Evolutionary conservation across 805 yeast species (phyloP).

Genomic region (Saccharomycopsis amapae): DNA sequence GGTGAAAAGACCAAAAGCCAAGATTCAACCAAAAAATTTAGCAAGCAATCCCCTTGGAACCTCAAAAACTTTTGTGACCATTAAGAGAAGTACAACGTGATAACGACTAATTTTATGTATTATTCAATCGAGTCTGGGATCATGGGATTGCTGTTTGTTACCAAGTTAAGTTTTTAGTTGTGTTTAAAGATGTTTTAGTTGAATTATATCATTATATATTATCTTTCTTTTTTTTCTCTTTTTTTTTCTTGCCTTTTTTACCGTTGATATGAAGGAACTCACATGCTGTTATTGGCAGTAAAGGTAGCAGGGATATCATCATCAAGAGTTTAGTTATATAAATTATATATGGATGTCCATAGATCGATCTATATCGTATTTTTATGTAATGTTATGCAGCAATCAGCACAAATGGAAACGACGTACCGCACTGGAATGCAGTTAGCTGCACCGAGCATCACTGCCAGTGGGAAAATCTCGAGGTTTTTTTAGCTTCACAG

Average conservation of each 20-base stretch:
- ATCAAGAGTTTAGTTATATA: too few relatives aligned
- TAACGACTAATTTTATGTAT: constrained; percentile 46
- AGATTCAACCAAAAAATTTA: constrained; percentile 38
- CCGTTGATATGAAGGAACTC: too few relatives aligned
- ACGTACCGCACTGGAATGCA: too few relatives aligned
- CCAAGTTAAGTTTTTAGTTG: neutral
- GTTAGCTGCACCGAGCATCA: too few relatives aligned
- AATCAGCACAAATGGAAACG: too few relatives aligned
- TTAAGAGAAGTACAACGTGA: constrained; percentile 34
- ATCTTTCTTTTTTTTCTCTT: neutral
- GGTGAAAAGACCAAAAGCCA: neutral
- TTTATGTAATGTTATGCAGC: too few relatives aligned
- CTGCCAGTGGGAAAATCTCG: too few relatives aligned
- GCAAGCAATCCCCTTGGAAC: constrained; percentile 68
- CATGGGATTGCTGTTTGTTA: neutral
- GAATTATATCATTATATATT: neutral
- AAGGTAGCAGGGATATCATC: too few relatives aligned
- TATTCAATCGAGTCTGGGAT: neutral
- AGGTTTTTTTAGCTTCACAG: too few relatives aligned
- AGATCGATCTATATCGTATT: too few relatives aligned
- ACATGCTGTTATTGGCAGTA: too few relatives aligned
- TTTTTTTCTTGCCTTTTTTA: neutral
- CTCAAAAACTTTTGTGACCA: constrained; percentile 56
- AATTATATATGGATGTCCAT: too few relatives aligned
- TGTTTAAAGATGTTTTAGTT: neutral